These are phyloP conservation scores for Vicia villosa DNA, from an alignment of 306 rosid species.

Conservation along the genomic window DNA sequence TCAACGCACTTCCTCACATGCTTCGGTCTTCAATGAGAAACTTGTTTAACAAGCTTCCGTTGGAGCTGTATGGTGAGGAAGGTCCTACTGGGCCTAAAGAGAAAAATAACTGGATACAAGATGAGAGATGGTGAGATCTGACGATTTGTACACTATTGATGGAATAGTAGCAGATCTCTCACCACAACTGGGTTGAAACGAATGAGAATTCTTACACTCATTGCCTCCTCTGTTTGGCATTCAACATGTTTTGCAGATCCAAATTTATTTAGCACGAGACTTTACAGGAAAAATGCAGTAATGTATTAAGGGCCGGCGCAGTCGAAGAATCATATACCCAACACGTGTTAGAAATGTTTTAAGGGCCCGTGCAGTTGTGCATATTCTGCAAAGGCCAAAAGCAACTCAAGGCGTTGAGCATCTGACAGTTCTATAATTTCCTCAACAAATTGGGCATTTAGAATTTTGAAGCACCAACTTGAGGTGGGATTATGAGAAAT, in stretches of 20 bases:
- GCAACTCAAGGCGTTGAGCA: slow-evolving; percentile 3
- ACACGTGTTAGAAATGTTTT: neutral
- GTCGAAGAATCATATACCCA: slow-evolving; percentile 15
- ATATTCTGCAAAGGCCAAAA: neutral
- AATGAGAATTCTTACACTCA: slow-evolving; percentile 21
- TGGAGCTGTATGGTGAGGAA: slow-evolving; percentile 52
- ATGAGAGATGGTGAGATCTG: slow-evolving; percentile 49
- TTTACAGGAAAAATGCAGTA: neutral
- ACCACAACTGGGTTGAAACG: slow-evolving; percentile 7
- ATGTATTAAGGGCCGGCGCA: neutral
- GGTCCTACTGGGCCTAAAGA: slow-evolving; percentile 61
- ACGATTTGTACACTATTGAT: slow-evolving; percentile 25
- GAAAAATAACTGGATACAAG: slow-evolving; percentile 48
- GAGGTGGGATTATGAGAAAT: neutral
- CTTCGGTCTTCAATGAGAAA: slow-evolving; percentile 36
- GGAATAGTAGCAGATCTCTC: neutral
- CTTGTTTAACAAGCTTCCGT: slow-evolving; percentile 41
- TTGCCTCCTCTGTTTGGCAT: neutral
- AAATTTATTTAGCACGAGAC: neutral
- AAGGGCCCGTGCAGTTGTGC: neutral
- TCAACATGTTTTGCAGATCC: slow-evolving; percentile 25
- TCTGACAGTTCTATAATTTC: neutral
- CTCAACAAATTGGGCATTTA: neutral
- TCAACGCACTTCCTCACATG: slow-evolving; percentile 40
- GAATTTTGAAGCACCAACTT: neutral